Evolutionary conservation across 2,329 filamentous ascomycete species (phyloP), one percentile per base, ranked within the genome.

Genomic region (Fusarium sp.): DNA sequence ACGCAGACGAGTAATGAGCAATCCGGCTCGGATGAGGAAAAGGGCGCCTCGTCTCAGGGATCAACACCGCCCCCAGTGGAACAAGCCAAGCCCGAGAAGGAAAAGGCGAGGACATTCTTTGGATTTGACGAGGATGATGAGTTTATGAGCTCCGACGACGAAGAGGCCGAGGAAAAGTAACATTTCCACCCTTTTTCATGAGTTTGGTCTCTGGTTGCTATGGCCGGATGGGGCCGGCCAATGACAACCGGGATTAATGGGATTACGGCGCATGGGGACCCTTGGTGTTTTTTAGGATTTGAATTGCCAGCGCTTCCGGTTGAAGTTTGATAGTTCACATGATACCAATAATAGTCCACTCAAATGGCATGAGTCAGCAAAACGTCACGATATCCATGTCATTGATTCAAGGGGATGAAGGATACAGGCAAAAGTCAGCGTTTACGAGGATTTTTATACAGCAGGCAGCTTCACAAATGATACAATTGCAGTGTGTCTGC

Each of bases 41-140:
- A 82, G 5, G 81, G 81, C 4, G 80, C 80, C 17, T 84, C 81
- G 58, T 87, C 77, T 0, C 86, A 86, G 71, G 87, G 85, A 47
- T 90, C 86, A 4, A 87, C 87, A 1, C 86, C 87, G 14, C 84
- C 84, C 32, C 84, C 85, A 4, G 85, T 87, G 47, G 85, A 88
- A 63, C 71, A 82, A 4, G 79, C 81, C 12, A 79, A 82, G 37
- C 78, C 84, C 12, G 80, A 78, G 70, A 87, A 84, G 67, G 80
- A 68, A 57, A 84, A 85, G 73, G 80, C 80, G 20, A 85, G 77
- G 78, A 85, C 87, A 0, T 94, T 95, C 79, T 93, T 92, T 76
- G 93, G 93, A 0, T 96, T 95, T 83, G 93, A 95, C 71, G 93
- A 95, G 37, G 92, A 94, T 63, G 93, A 95, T 56, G 92, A 94